Base-by-base conservation (phyloP, 1,284 basidiomycete genomes). In the Megacollybia platyphylla region DNA sequence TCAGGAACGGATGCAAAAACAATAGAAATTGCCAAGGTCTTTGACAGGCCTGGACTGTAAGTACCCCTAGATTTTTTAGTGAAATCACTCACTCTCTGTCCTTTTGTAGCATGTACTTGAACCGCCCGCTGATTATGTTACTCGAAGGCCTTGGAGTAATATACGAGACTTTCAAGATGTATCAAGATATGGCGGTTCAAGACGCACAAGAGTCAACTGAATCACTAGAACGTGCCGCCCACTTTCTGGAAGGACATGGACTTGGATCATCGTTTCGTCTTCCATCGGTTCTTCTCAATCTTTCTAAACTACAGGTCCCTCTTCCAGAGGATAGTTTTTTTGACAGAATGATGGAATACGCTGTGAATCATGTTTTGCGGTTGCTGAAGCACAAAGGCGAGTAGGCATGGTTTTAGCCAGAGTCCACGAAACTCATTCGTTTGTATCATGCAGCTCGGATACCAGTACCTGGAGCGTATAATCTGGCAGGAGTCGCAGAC, bases 71-170 rank as follows among this genome's bases (percentile, higher is more conserved):
- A 24, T 24, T 5, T 24, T 24, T 24, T 24, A 15, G 20, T 24
- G 20, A 24, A 4, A 24, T 24, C 26, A 11, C 27, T 15, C 10
- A 31, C 2, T 7, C 7, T 7, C 10, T 3, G 34, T 5, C 10
- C 15, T n/a, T n/a, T 28, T 13, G 7, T 41, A 34, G 30, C 20
- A 8, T 66, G 48, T 80, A 68, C 49, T 63, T 84, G n/a, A 81
- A 84, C 48, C 63, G 79, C 1, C 79, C 79, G 0, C 58, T 85
- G 13, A 79, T 85, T 50, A 79, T 79, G 74, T 60, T 85, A n/a
- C 57, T 84, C 4, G 80, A 70, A 51, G 62, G 62, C 5, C 54
- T 71, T 2, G 78, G 79, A 0, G 64, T 83, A 15, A 59, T 60
- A 0, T 69, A 67, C 44, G 52, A 67, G 1, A 64, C 68, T 2